phyloP scores from a whole-genome alignment of 306 rosid genomes.

The Cyamopsis tetragonoloba region DNA sequence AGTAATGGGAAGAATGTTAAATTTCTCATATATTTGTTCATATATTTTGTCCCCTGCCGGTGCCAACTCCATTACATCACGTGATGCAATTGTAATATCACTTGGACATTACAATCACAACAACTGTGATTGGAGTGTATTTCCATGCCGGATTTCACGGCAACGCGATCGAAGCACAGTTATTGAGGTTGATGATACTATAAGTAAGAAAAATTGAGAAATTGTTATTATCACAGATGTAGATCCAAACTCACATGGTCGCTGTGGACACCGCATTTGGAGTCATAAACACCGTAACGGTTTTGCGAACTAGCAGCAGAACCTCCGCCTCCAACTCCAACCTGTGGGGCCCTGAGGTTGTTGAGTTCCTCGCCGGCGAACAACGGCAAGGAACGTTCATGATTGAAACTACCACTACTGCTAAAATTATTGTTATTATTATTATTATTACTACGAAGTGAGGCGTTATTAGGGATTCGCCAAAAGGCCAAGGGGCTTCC shows the following conservation, averaged over 20 bases:
- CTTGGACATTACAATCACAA: no score
- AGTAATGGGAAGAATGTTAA: neutral
- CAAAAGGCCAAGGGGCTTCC: constrained; percentile 74
- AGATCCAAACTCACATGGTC: constrained; percentile 93
- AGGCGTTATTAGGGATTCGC: constrained; percentile 54
- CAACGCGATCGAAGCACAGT: no score
- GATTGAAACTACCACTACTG: constrained; percentile 47
- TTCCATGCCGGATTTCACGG: no score
- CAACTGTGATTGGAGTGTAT: no score
- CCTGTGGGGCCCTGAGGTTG: constrained; percentile 28
- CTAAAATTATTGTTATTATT: no score
- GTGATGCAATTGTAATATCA: no score
- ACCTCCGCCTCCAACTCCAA: constrained; percentile 38
- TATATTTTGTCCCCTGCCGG: neutral
- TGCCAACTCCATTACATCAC: neutral
- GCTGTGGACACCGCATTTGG: constrained; percentile 42
- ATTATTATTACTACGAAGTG: no score
- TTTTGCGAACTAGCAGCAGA: constrained; percentile 41
- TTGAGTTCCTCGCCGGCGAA: constrained; percentile 45
- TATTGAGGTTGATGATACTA: neutral
- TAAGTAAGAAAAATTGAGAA: neutral
- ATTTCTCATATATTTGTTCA: neutral
- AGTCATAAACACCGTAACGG: constrained; percentile 46
- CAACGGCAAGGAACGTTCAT: constrained; percentile 50
- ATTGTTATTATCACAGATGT: constrained; percentile 75